Conservation (phyloP, 73 alveolate genomes). For the Uronychia binucleata region DNA sequence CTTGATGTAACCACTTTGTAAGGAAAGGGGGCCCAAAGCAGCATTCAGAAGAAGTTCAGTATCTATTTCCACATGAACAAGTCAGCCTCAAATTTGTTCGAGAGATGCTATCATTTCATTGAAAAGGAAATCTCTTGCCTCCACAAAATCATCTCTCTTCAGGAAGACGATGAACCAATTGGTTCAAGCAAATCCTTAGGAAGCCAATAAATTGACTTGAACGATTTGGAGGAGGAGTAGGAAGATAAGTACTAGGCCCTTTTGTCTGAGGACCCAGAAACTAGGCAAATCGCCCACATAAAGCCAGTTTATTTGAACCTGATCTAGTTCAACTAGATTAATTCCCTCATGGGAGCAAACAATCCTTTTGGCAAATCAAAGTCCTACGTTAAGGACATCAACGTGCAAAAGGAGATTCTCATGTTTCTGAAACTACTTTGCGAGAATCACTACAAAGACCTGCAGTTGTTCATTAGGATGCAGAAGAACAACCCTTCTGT, state of each 20-base stretch:
- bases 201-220: no score
- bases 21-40: conserved; percentile 22
- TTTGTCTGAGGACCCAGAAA: background rate
- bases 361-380: conserved; percentile 8
- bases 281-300: background rate
- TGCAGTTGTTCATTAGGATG: conserved; percentile 22
- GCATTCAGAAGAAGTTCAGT: conserved; percentile 17
- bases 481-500: conserved; percentile 12
- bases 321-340: background rate
- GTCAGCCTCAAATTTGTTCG: conserved; percentile 19
- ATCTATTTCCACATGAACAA: conserved; percentile 22
- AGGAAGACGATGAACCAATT: background rate
- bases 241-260: no score
- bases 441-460: conserved; percentile 40
- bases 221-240: no score
- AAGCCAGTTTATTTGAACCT: background rate
- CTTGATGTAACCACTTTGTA: conserved; percentile 10
- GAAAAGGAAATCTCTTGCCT: conserved; percentile 20
- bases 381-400: conserved; percentile 7
- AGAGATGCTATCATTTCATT: conserved; percentile 37
- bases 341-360: background rate
- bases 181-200: no score
- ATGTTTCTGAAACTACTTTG: conserved; percentile 41
- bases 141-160: background rate
- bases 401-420: background rate